Conservation (phyloP, 371 early-diverging fungal genomes). For the Chytridium lagenaria region DNA sequence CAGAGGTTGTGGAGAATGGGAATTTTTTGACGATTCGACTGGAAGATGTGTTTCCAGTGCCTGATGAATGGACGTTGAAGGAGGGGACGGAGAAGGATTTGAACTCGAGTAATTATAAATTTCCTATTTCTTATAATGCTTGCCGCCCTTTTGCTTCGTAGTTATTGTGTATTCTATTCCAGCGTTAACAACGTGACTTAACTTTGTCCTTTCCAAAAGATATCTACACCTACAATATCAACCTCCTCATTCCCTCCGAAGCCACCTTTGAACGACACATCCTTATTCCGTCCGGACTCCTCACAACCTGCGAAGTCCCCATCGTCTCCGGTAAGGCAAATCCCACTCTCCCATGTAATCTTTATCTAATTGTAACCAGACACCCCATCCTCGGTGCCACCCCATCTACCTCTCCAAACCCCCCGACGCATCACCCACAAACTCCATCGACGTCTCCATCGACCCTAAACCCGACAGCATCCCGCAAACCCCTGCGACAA, state of each 20-base stretch:
- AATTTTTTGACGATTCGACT: constrained; percentile 49
- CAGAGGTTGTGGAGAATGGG: constrained; percentile 48
- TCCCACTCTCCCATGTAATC: not conserved
- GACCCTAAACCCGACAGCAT: constrained; percentile 18
- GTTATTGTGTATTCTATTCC: constrained; percentile 4
- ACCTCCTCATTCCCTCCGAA: constrained; percentile 48
- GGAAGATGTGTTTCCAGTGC: constrained; percentile 55
- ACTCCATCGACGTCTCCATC: not conserved
- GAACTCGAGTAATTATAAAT: constrained; percentile 52
- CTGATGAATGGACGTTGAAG: constrained; percentile 62
- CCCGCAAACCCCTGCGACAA: constrained; percentile 28
- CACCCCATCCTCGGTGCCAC: constrained; percentile 33
- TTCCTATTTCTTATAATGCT: not conserved
- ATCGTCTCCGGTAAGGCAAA: constrained; percentile 27
- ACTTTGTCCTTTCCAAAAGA: constrained; percentile 40
- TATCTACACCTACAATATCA: constrained; percentile 51
- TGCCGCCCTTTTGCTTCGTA: too few species aligned
- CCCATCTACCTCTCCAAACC: constrained; percentile 32
- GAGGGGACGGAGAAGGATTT: constrained; percentile 62
- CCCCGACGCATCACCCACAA: constrained; percentile 9
- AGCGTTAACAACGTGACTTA: not conserved
- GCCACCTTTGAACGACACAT: constrained; percentile 42
- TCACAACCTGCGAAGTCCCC: constrained; percentile 43
- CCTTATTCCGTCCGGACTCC: constrained; percentile 39
- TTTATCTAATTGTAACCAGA: constrained; percentile 17